phyloP scores from a whole-genome alignment of 257 asterid species.

The Forsythia suspensa region DNA sequence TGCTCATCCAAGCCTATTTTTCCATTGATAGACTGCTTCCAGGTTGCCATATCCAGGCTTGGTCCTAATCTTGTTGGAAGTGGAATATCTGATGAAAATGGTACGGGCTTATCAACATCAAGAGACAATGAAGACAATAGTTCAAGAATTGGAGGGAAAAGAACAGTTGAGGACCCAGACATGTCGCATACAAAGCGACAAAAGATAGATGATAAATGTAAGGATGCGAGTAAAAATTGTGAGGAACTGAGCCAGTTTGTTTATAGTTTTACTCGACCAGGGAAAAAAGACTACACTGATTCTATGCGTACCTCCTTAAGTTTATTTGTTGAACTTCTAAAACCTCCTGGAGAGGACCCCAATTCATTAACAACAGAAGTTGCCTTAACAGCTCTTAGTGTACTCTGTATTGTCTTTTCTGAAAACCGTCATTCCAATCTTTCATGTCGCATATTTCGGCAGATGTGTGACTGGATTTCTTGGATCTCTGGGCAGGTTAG shows the following conservation, averaged over 20 bases:
- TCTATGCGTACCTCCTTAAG: conserved; percentile 52
- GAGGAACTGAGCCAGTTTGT: conserved; percentile 33
- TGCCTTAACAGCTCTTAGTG: conserved; percentile 68
- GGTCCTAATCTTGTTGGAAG: conserved; percentile 53
- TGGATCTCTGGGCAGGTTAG: conserved; percentile 88
- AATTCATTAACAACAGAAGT: conserved; percentile 50
- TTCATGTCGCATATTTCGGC: conserved; percentile 50
- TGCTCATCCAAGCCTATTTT: conserved; percentile 49
- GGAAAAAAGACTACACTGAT: conserved; percentile 66
- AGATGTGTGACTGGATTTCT: conserved; percentile 67
- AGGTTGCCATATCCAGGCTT: conserved; percentile 66
- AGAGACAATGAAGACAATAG: conserved; percentile 30
- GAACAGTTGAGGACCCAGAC: conserved; percentile 47
- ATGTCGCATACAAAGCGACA: conserved; percentile 58
- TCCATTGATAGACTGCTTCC: conserved; percentile 71
- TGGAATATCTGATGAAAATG: conserved; percentile 31
- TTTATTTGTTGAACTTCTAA: conserved; percentile 59
- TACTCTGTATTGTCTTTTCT: conserved; percentile 70
- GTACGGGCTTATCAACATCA: conserved; percentile 26
- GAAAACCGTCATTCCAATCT: conserved; percentile 58
- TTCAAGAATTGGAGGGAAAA: conserved; percentile 59
- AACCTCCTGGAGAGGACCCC: conserved; percentile 58
- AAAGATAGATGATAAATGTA: conserved; percentile 37
- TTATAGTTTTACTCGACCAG: conserved; percentile 31
- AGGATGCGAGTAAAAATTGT: conserved; percentile 28